Evolutionary conservation across 805 yeast species (phyloP).

Genomic region (Myxozyma kluyveri): DNA sequence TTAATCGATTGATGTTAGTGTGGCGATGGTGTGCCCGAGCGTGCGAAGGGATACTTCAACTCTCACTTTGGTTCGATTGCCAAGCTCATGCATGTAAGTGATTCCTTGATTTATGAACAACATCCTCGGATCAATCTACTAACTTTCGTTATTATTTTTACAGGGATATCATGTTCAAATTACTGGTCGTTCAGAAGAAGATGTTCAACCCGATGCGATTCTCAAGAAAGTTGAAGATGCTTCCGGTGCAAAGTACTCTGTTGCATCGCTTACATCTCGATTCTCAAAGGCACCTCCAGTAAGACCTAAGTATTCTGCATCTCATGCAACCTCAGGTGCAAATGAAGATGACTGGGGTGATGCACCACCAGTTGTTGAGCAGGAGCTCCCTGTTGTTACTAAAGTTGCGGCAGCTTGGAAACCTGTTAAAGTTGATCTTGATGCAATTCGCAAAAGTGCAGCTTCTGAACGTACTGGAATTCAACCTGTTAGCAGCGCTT

Average conservation of each 20-base stretch:
- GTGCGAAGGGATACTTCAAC: constrained; percentile 44
- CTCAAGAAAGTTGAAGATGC: constrained; percentile 78
- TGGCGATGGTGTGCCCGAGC: constrained; percentile 86
- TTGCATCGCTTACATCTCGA: constrained; percentile 32
- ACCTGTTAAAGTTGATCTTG: constrained; percentile 40
- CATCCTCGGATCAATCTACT: too few species aligned
- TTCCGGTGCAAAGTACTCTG: constrained; percentile 92
- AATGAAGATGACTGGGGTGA: constrained; percentile 72
- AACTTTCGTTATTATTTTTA: too few species aligned
- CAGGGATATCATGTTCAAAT: constrained; percentile 91
- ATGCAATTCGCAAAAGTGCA: constrained; percentile 36
- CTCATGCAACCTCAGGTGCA: constrained; percentile 27
- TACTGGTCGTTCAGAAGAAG: constrained; percentile 93
- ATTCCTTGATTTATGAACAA: too few species aligned
- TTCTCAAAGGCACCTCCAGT: constrained; percentile 35
- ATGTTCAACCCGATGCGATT: constrained; percentile 75
- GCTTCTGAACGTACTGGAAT: constrained; percentile 10
- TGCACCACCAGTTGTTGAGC: constrained; percentile 39
- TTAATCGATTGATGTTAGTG: too few species aligned
- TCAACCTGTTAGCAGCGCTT: constrained; percentile 46
- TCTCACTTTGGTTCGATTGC: constrained; percentile 44
- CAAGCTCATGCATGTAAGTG: constrained; percentile 37
- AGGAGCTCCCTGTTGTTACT: constrained; percentile 31
- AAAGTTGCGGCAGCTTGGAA: constrained; percentile 49
- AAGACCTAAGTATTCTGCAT: constrained; percentile 39